Conservation (phyloP, 2,329 filamentous ascomycete genomes). For the Byssochlamys sp. region DNA sequence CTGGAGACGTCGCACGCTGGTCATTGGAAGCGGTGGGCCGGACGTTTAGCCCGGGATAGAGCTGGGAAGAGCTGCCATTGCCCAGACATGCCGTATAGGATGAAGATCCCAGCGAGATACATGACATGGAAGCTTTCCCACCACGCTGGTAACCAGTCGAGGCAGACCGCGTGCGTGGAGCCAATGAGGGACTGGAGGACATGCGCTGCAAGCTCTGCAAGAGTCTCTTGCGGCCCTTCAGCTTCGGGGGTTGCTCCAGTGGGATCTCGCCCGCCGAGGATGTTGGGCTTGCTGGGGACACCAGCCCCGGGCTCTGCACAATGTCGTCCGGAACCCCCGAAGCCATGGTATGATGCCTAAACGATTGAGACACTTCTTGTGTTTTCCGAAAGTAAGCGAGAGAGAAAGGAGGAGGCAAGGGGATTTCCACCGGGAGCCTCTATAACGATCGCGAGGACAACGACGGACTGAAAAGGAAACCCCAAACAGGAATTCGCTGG, state of each 20-base stretch:
- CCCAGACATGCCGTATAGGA: constrained; percentile 46
- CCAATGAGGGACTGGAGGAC: constrained; percentile 66
- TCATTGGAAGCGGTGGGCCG: constrained; percentile 40
- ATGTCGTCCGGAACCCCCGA: constrained; percentile 20
- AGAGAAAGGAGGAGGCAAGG: background rate
- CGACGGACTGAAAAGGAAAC: background rate
- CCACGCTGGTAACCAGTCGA: constrained; percentile 58
- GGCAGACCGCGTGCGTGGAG: constrained; percentile 52
- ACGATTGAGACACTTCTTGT: background rate
- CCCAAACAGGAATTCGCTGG: background rate
- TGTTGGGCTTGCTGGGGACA: constrained; percentile 25
- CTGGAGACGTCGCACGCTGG: constrained; percentile 39
- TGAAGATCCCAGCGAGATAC: constrained; percentile 50
- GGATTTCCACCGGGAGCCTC: background rate
- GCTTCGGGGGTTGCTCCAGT: constrained; percentile 43
- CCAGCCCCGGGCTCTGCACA: constrained; percentile 20
- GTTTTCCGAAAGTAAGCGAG: background rate
- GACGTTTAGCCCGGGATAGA: constrained; percentile 48
- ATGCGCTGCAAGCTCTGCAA: constrained; percentile 70
- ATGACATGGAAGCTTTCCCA: constrained; percentile 56
- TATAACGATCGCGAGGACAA: background rate
- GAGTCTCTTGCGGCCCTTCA: constrained; percentile 60
- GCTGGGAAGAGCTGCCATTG: constrained; percentile 46
- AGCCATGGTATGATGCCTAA: constrained; percentile 17
- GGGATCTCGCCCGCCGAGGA: constrained; percentile 26